A percentile compares a stretch with the other conserved stretches of the same genome.
Evolutionary conservation across 2,329 filamentous ascomycete species (phyloP).

Genomic region (Ascochyta clinopodiicola): DNA sequence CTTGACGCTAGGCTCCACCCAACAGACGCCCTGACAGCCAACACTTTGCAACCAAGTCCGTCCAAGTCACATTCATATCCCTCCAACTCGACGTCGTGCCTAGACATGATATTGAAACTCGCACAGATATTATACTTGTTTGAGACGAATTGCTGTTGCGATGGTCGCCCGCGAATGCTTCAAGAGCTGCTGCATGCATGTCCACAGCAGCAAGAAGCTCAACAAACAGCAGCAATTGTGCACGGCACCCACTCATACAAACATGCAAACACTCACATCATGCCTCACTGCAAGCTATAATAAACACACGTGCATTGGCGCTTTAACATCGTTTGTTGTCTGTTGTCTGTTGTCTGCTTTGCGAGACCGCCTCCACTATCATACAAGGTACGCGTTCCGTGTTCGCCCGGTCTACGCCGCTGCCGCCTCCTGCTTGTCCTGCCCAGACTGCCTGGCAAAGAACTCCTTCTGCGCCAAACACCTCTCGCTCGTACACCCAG

Average conservation of each 20-base stretch:
- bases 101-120: too few species aligned
- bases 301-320: too few species aligned
- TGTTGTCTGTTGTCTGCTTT: background rate
- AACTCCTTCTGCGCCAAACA: constrained; percentile 80
- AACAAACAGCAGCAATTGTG: background rate
- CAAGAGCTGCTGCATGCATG: background rate
- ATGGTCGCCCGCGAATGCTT: too few species aligned
- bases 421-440: constrained; percentile 24
- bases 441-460: constrained; percentile 58
- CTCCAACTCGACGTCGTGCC: too few species aligned
- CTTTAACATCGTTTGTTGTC: too few species aligned
- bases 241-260: background rate
- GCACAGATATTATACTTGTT: too few species aligned
- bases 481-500: constrained; percentile 87
- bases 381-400: constrained; percentile 15
- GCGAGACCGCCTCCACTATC: constrained; percentile 8
- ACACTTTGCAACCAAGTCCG: too few species aligned
- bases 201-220: too few species aligned
- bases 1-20: constrained; percentile 9
- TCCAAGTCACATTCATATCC: too few species aligned
- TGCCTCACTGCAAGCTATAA: background rate
- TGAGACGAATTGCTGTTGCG: too few species aligned
- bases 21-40: constrained; percentile 2
- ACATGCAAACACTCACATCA: background rate
- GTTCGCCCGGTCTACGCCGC: constrained; percentile 16